Percentiles rank a stretch among this genome's conserved stretches.
These are phyloP conservation scores for Evernia prunastri DNA, from an alignment of 495 filamentous ascomycete species.

Conservation along the genomic window DNA sequence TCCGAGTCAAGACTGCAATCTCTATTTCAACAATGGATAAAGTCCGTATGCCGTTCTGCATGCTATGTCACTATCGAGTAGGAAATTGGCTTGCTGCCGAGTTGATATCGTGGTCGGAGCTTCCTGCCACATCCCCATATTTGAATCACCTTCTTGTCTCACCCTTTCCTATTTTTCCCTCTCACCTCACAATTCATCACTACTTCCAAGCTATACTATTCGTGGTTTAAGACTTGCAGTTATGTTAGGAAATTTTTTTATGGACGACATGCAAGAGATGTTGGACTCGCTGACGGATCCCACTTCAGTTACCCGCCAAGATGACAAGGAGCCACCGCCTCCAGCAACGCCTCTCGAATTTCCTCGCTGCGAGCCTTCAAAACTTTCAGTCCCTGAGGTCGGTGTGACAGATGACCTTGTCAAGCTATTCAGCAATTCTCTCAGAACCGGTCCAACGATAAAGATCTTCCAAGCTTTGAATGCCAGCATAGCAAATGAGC, in stretches of 20 bases:
- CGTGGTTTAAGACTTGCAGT: not conserved
- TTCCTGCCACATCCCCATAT: not conserved
- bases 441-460: slow-evolving; percentile 44
- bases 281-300: not conserved
- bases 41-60: not conserved
- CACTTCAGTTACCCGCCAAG: slow-evolving; percentile 5
- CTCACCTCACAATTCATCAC: not conserved
- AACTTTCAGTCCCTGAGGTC: slow-evolving; percentile 27
- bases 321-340: slow-evolving; percentile 34
- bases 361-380: slow-evolving; percentile 38
- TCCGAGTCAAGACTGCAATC: not conserved
- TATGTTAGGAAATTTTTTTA: not conserved
- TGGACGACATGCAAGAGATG: not conserved
- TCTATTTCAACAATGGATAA: not conserved
- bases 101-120: not conserved
- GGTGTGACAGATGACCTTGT: slow-evolving; percentile 32
- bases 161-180: not conserved
- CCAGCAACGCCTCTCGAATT: slow-evolving; percentile 45
- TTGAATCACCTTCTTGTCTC: not conserved
- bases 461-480: slow-evolving; percentile 50
- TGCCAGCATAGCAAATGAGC: slow-evolving; percentile 39
- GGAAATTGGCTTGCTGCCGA: not conserved
- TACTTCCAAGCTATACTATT: not conserved
- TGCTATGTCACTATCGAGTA: not conserved
- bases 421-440: slow-evolving; percentile 41